Evolutionary conservation across 2,329 filamentous ascomycete genomes (phyloP).

Genomic region (Dactylella cylindrospora): DNA sequence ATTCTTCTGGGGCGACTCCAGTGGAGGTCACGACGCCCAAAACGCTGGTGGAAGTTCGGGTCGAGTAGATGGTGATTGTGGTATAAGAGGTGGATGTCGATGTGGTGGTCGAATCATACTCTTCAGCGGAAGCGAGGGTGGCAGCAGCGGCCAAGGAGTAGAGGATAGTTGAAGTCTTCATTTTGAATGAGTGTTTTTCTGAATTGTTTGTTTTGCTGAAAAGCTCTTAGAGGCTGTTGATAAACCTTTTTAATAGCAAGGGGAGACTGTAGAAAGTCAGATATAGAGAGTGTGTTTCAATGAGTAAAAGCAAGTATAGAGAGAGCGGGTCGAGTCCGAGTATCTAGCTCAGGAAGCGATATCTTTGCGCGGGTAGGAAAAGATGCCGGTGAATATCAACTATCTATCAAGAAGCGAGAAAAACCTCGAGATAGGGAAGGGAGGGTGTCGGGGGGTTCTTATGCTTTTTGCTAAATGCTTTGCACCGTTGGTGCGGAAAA

Average conservation of each 20-base stretch:
- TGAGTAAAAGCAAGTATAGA: slow-evolving; percentile 24
- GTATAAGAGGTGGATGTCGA: slow-evolving; percentile 31
- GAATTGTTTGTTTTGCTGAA: too few relatives aligned
- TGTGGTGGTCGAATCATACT: slow-evolving; percentile 36
- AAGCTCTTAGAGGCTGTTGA: too few relatives aligned
- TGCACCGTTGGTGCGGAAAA: slow-evolving; percentile 34
- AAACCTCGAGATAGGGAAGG: slow-evolving; percentile 34
- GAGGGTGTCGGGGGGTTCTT: slow-evolving; percentile 40
- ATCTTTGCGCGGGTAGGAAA: too few relatives aligned
- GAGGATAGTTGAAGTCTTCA: slow-evolving; percentile 39
- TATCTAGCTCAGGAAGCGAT: slow-evolving; percentile 36
- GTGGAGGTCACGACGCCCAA: slow-evolving; percentile 31
- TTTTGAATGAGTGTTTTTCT: slow-evolving; percentile 44
- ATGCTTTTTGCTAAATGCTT: slow-evolving; percentile 35
- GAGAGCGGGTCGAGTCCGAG: slow-evolving; percentile 39
- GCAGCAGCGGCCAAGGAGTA: slow-evolving; percentile 27
- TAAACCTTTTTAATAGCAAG: neutral
- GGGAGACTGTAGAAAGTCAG: slow-evolving; percentile 9
- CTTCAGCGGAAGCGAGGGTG: slow-evolving; percentile 28
- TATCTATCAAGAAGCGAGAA: slow-evolving; percentile 44
- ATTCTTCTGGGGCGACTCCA: slow-evolving; percentile 22
- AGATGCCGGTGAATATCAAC: slow-evolving; percentile 34
- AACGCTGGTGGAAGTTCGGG: slow-evolving; percentile 29
- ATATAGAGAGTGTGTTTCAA: slow-evolving; percentile 37
- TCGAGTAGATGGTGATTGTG: slow-evolving; percentile 36